Percentiles rank a stretch among this genome's conserved stretches.
These are phyloP conservation scores for Thermothielavioides terrestris DNA, from an alignment of 495 filamentous ascomycete species.

Conservation along the genomic window DNA sequence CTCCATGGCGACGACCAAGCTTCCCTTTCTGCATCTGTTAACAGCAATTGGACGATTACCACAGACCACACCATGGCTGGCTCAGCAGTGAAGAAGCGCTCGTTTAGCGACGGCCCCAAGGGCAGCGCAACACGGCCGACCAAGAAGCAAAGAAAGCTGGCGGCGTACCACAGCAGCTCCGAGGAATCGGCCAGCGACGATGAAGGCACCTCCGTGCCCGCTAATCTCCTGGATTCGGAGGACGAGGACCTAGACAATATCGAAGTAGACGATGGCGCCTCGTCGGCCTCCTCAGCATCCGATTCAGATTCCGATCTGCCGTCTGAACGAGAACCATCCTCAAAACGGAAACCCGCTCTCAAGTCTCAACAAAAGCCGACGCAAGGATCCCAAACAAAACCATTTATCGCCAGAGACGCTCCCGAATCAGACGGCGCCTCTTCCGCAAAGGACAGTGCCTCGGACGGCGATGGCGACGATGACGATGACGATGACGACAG, in stretches of 20 bases:
- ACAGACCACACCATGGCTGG: conserved; percentile 24
- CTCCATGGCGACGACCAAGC: too few relatives aligned
- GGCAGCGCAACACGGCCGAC: conserved; percentile 45
- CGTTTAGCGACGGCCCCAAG: conserved; percentile 44
- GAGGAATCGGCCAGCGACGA: conserved; percentile 31
- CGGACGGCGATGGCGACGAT: conserved; percentile 17
- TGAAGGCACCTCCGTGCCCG: conserved; percentile 50
- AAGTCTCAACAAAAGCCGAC: conserved; percentile 10
- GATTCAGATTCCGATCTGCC: conserved; percentile 33
- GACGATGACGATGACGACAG: conserved; percentile 24
- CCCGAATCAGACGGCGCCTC: conserved; percentile 25
- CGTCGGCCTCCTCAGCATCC: conserved; percentile 21
- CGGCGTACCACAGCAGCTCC: conserved; percentile 66
- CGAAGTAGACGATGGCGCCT: conserved; percentile 35
- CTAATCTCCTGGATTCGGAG: conserved; percentile 61
- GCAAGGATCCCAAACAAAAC: conserved; percentile 14
- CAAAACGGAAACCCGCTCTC: conserved; percentile 7
- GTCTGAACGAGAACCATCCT: conserved; percentile 19
- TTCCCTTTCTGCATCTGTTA: too few relatives aligned
- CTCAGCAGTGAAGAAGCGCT: conserved; percentile 23
- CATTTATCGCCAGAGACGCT: conserved; percentile 28
- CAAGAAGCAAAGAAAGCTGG: conserved; percentile 65
- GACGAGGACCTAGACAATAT: conserved; percentile 47
- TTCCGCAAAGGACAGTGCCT: conserved; percentile 25
- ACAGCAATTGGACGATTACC: conserved; percentile 8